A percentile compares a stretch with the other conserved stretches of the same genome.
phyloP scores from a whole-genome alignment of 352 stramenopile species.

The Phytophthora niederhauseri region DNA sequence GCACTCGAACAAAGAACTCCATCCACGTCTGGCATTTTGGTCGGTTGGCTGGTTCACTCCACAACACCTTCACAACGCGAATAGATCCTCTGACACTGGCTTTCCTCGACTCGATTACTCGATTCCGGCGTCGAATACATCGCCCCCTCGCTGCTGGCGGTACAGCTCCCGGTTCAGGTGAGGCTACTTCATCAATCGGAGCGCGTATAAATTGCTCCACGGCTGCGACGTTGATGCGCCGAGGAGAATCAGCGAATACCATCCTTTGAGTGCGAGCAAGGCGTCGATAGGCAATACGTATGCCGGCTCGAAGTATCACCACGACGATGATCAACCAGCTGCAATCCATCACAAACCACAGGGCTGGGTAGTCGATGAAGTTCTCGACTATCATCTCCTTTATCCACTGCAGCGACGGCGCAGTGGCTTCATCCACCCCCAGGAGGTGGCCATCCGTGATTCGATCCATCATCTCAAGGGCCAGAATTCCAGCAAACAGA shows the following conservation, averaged over 20 bases:
- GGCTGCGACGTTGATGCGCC: slow-evolving; percentile 56
- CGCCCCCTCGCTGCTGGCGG: slow-evolving; percentile 6
- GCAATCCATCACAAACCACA: slow-evolving; percentile 61
- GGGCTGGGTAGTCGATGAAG: slow-evolving; percentile 43
- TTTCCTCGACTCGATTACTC: slow-evolving; percentile 81
- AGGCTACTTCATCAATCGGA: slow-evolving; percentile 14
- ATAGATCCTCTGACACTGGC: slow-evolving; percentile 42
- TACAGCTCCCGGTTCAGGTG: not conserved
- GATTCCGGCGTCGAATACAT: slow-evolving; percentile 14
- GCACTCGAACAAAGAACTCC: slow-evolving; percentile 25
- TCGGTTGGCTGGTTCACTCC: slow-evolving; percentile 64
- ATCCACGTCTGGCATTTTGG: slow-evolving; percentile 40
- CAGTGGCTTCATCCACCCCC: slow-evolving; percentile 51
- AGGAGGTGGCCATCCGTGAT: slow-evolving; percentile 94
- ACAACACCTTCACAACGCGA: slow-evolving; percentile 91
- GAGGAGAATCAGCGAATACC: slow-evolving; percentile 45
- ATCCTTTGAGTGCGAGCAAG: slow-evolving; percentile 47
- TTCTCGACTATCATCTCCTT: slow-evolving; percentile 50
- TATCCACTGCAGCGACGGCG: slow-evolving; percentile 58
- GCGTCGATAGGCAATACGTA: slow-evolving; percentile 47
- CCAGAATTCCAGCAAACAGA: slow-evolving; percentile 92
- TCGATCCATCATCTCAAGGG: slow-evolving; percentile 95
- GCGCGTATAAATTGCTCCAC: slow-evolving; percentile 57
- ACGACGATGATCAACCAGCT: slow-evolving; percentile 56
- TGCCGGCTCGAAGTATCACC: slow-evolving; percentile 33